Percentiles rank a stretch among this genome's conserved stretches.
These are phyloP conservation scores for Scytalidium sp. DNA, from an alignment of 2,329 filamentous ascomycete genomes.

Conservation along the genomic window DNA sequence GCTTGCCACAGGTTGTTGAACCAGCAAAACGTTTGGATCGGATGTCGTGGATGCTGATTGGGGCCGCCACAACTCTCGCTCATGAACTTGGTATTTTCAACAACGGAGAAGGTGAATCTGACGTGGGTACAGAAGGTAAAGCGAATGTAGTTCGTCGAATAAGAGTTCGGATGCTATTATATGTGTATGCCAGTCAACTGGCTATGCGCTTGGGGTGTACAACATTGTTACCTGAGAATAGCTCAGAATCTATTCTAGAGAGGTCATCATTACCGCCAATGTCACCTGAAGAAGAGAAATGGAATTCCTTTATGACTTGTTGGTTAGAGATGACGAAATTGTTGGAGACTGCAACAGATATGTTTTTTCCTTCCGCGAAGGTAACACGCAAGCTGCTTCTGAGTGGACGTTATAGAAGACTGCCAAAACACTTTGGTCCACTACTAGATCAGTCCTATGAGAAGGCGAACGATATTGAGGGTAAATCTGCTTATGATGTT, in stretches of 20 bases:
- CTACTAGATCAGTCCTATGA: constrained; percentile 36
- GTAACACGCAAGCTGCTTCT: constrained; percentile 36
- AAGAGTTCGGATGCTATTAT: constrained; percentile 35
- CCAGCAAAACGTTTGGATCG: constrained; percentile 51
- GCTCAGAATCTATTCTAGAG: constrained; percentile 35
- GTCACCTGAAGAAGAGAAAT: constrained; percentile 36
- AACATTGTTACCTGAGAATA: constrained; percentile 46
- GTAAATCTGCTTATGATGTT: no score
- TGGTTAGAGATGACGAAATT: constrained; percentile 47
- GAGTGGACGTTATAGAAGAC: constrained; percentile 47
- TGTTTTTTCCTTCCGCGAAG: constrained; percentile 45
- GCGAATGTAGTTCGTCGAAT: constrained; percentile 27
- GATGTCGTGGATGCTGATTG: constrained; percentile 60
- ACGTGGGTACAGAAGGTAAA: constrained; percentile 26
- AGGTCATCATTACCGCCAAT: constrained; percentile 25
- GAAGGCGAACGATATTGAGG: constrained; percentile 25
- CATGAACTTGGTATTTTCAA: constrained; percentile 51
- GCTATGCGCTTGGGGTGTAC: constrained; percentile 47
- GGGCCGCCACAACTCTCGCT: constrained; percentile 48
- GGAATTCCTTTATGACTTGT: constrained; percentile 48
- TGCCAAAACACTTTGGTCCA: constrained; percentile 43
- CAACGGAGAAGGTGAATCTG: no score
- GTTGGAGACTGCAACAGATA: constrained; percentile 48
- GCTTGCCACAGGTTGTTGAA: no score
- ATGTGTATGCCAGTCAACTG: constrained; percentile 48